These are phyloP conservation scores for Termitomyces sp. DNA, from an alignment of 768 basidiomycete species.

Conservation along the genomic window DNA sequence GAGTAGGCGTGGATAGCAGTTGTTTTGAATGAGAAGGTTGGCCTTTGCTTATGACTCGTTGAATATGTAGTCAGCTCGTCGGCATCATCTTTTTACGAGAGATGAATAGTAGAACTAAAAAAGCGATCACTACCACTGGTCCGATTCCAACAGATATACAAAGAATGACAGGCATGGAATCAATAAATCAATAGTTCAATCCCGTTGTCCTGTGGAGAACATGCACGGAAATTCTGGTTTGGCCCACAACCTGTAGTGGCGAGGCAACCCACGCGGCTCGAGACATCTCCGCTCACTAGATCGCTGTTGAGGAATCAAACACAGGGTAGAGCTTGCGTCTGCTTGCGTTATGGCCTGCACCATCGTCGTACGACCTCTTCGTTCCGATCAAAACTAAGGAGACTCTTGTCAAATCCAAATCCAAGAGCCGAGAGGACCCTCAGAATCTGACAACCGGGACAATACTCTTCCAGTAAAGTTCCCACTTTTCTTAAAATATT, in stretches of 20 bases:
- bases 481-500: too few species aligned
- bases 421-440: conserved; percentile 14
- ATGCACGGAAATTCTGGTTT: conserved; percentile 14
- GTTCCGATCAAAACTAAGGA: conserved; percentile 32
- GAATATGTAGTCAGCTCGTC: conserved; percentile 17
- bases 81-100: conserved; percentile 34
- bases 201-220: not conserved
- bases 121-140: conserved; percentile 30
- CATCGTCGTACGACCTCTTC: conserved; percentile 39
- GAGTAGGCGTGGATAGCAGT: not conserved
- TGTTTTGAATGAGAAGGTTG: not conserved
- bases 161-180: conserved; percentile 37
- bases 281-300: conserved; percentile 28
- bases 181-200: not conserved
- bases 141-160: conserved; percentile 39
- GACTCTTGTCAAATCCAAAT: conserved; percentile 20
- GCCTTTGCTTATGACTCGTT: conserved; percentile 20
- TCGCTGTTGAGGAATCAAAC: not conserved
- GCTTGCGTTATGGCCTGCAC: conserved; percentile 31
- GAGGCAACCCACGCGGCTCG: conserved; percentile 19
- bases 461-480: too few species aligned
- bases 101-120: conserved; percentile 40
- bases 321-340: too few species aligned
- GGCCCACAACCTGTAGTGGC: not conserved
- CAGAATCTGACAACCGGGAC: too few species aligned